Conservation (phyloP, 768 basidiomycete genomes). For the Mrakia gelida region DNA sequence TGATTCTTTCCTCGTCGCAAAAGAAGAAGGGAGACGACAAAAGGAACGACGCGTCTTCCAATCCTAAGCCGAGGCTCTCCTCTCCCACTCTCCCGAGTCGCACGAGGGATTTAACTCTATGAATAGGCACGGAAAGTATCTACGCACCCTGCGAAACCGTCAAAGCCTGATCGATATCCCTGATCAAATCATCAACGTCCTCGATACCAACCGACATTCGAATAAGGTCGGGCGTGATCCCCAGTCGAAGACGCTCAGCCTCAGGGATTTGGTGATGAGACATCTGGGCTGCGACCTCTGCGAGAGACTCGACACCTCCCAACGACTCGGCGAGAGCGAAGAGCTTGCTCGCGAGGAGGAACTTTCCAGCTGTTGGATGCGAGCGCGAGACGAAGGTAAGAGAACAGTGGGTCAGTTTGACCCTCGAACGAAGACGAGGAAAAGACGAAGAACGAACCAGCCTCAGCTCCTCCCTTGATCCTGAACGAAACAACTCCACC, state of each 20-base stretch:
- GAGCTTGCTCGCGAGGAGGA: conserved; percentile 55
- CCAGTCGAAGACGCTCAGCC: conserved; percentile 33
- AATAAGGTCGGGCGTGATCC: conserved; percentile 49
- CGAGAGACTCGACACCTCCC: conserved; percentile 87
- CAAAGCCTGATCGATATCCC: conserved; percentile 65
- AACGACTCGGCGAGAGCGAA: conserved; percentile 73
- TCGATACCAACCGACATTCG: conserved; percentile 84
- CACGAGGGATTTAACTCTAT: no score
- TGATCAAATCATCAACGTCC: conserved; percentile 73
- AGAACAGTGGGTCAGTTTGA: no score
- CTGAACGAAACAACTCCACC: conserved; percentile 83
- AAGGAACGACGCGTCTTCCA: no score
- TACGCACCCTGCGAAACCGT: neutral
- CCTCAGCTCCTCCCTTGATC: conserved; percentile 49
- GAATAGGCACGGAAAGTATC: no score
- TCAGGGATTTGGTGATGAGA: conserved; percentile 59
- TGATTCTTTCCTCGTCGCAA: no score
- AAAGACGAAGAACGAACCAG: no score
- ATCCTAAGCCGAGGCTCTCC: no score
- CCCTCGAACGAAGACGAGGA: no score
- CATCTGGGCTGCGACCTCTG: conserved; percentile 82
- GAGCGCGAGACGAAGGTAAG: no score
- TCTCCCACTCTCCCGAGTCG: no score
- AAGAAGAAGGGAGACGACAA: no score
- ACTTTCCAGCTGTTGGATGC: no score